phyloP scores from a whole-genome alignment of 208 protist species.

The Leptomonas pyrrhocoris region DNA sequence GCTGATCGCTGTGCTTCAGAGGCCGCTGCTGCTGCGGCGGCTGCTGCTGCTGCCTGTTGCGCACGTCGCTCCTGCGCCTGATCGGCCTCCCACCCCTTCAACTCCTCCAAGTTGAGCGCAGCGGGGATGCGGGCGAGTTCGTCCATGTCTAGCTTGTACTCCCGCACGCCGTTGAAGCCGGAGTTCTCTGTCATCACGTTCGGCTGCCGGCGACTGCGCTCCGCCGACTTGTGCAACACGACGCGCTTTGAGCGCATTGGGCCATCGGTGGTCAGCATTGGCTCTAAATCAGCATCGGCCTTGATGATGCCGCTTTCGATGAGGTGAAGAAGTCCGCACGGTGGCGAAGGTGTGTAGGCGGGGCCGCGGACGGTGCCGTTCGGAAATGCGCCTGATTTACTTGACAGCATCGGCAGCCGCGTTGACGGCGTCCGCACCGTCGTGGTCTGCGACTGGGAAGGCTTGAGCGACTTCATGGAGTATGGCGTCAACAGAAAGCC shows the following conservation, averaged over 20 bases:
- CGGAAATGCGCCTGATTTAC: neutral
- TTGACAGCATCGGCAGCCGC: constrained; percentile 16
- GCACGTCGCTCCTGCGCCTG: constrained; percentile 33
- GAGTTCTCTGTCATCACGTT: constrained; percentile 74
- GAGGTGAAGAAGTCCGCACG: constrained; percentile 42
- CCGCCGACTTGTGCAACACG: constrained; percentile 31
- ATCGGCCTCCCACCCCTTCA: constrained; percentile 72
- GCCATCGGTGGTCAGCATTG: constrained; percentile 55
- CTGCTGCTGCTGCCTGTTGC: constrained; percentile 9
- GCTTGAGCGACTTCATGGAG: constrained; percentile 19
- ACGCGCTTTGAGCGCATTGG: constrained; percentile 55
- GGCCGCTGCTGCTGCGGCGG: constrained; percentile 6
- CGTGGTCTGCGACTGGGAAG: constrained; percentile 5
- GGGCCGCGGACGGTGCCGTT: constrained; percentile 9
- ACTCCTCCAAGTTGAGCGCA: constrained; percentile 74
- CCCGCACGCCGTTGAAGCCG: constrained; percentile 59
- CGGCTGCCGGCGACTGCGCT: constrained; percentile 17
- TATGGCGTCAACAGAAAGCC: neutral
- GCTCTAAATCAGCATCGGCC: constrained; percentile 63
- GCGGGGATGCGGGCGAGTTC: constrained; percentile 77
- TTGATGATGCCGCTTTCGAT: constrained; percentile 52
- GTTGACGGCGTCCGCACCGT: constrained; percentile 2
- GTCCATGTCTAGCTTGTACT: constrained; percentile 71
- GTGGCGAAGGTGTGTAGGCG: neutral
- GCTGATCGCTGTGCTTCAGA: neutral